phyloP scores from a whole-genome alignment of 2,329 filamentous ascomycete species.

The Alternaria triticimaculans region DNA sequence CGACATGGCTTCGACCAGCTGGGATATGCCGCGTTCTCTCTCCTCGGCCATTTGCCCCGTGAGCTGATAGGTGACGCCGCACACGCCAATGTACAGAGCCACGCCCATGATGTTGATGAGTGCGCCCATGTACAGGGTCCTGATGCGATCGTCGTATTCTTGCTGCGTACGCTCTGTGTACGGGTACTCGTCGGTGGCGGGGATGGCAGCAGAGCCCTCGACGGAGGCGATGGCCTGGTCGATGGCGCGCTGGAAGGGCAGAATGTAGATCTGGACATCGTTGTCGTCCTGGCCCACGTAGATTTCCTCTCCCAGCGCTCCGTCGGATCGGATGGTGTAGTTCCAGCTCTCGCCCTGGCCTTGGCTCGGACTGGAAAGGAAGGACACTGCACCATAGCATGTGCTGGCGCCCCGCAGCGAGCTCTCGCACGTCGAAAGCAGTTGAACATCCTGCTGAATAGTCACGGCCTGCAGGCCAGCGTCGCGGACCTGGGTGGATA shows the following conservation, averaged over 20 bases:
- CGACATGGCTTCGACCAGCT: slow-evolving; percentile 91
- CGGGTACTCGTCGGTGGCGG: slow-evolving; percentile 67
- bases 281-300: slow-evolving; percentile 71
- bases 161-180: slow-evolving; percentile 75
- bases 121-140: slow-evolving; percentile 72
- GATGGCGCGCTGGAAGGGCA: slow-evolving; percentile 81
- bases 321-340: slow-evolving; percentile 82
- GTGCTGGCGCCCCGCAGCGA: slow-evolving; percentile 66
- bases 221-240: slow-evolving; percentile 72
- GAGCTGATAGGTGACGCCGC: slow-evolving; percentile 85
- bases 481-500: slow-evolving; percentile 65
- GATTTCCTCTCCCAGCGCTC: slow-evolving; percentile 70
- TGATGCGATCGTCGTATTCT: slow-evolving; percentile 70
- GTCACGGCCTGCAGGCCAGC: slow-evolving; percentile 64
- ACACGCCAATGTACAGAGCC: slow-evolving; percentile 78
- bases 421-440: slow-evolving; percentile 67
- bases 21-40: slow-evolving; percentile 84
- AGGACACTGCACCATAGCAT: slow-evolving; percentile 77
- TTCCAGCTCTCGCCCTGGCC: slow-evolving; percentile 76
- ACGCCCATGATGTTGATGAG: slow-evolving; percentile 80
- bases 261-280: slow-evolving; percentile 75
- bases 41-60: slow-evolving; percentile 86
- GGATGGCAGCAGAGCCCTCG: slow-evolving; percentile 52
- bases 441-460: slow-evolving; percentile 61
- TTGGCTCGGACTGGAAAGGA: slow-evolving; percentile 76